Evolutionary conservation across 805 yeast genomes (phyloP).

Genomic region (Wickerhamiella allomyrinae): DNA sequence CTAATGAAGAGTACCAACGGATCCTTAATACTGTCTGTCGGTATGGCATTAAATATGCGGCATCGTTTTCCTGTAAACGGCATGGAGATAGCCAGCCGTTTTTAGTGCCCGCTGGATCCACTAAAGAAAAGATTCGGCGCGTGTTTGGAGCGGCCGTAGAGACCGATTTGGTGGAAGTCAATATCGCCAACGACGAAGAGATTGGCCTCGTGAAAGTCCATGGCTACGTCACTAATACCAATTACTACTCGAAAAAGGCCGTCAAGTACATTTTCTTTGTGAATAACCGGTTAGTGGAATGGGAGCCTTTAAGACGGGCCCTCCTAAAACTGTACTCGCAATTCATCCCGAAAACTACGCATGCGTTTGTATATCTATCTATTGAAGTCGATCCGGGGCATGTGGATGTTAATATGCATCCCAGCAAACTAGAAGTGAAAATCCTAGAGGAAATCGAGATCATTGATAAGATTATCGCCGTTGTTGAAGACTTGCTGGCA

Average conservation of each 20-base stretch:
- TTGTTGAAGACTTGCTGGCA: conserved; percentile 37
- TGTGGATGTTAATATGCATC: conserved; percentile 89
- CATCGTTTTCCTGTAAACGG: conserved; percentile 64
- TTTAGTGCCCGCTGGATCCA: conserved; percentile 34
- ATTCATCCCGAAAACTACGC: conserved; percentile 64
- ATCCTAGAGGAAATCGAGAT: conserved; percentile 81
- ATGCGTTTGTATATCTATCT: conserved; percentile 64
- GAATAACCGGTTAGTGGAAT: conserved; percentile 66
- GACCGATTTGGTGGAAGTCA: conserved; percentile 41
- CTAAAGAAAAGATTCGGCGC: conserved; percentile 55
- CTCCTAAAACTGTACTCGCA: conserved; percentile 44
- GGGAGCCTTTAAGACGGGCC: conserved; percentile 68
- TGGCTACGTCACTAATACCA: conserved; percentile 60
- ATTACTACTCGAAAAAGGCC: conserved; percentile 52
- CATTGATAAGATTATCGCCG: conserved; percentile 39
- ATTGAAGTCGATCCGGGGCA: conserved; percentile 51
- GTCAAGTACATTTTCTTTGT: conserved; percentile 67
- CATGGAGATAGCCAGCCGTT: conserved; percentile 60
- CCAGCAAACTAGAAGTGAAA: conserved; percentile 84
- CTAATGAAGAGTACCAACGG: conserved; percentile 56
- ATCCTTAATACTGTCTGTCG: conserved; percentile 73
- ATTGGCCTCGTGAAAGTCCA: conserved; percentile 38
- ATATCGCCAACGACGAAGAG: conserved; percentile 21
- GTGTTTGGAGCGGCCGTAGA: conserved; percentile 64
- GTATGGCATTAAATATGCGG: conserved; percentile 60